Evolutionary conservation across 2,329 filamentous ascomycete genomes (phyloP), one percentile per base, ranked within the genome.

Genomic region (Curvularia verruculosa): DNA sequence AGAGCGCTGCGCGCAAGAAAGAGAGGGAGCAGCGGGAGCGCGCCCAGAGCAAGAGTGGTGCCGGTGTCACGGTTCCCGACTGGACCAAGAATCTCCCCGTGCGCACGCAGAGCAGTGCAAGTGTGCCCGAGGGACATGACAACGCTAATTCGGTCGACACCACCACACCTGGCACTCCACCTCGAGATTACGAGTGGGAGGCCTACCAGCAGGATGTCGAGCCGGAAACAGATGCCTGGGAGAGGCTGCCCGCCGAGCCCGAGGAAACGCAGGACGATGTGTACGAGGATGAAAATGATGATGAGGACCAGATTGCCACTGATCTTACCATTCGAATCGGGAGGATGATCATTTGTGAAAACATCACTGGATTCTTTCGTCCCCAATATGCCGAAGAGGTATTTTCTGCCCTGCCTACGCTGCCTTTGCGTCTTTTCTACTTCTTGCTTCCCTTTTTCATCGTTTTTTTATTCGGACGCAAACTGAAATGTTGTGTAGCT

Each of bases 311-410:
- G 58, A 74, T 75, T 49, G 72, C 72, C 26, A 75, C 72, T 2
- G 74, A 76, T 64, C 67, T 75, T 34, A 75, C 73, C 15, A 75
- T 76, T 53, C 69, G 72, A 10, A 75, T 75, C 45, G 74, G 74
- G 23, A 68, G 73, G 53, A 75, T 76, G 74, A 75, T 76, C 34
- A 75, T 76, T n/a, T 75, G 72, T 57, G 73, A 76, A 44, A 76
- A 75, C 26, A 70, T 75, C 39, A 74, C 72, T 58, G 74, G 73
- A 37, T 75, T 75, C 51, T 75, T 75, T 49, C 72, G 73, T 36
- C 73, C 73, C 53, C 74, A 76, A 56, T 76, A 76, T 62, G 74
- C 73, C 52, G 73, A 76, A 74, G 74, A 76, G 71, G 74, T 76
- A 75, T 54, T 66, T 52, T 67, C 50, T 47, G 52, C 63, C 61